phyloP scores from a whole-genome alignment of 345 rosid genomes.

The Leavenworthia alabamica region DNA sequence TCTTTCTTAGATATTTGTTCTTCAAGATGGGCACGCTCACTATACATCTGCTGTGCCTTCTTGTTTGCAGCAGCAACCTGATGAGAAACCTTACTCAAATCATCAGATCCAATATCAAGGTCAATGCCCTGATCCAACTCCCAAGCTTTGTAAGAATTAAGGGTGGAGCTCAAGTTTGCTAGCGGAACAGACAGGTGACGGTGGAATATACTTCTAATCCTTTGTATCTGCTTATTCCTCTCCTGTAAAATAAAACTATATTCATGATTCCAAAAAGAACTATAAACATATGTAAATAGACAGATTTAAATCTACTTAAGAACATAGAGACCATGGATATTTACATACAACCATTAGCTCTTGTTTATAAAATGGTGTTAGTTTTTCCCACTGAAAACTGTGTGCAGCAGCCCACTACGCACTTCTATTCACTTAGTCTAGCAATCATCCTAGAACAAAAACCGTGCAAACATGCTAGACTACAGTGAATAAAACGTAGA shows the following conservation, averaged over 20 bases:
- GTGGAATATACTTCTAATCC: constrained; percentile 62
- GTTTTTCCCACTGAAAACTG: background rate
- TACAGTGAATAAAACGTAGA: constrained; percentile 10
- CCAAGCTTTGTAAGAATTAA: constrained; percentile 74
- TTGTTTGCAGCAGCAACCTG: constrained; percentile 61
- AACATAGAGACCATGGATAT: background rate
- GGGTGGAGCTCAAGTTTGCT: constrained; percentile 44
- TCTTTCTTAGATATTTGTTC: constrained; percentile 52
- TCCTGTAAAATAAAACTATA: constrained; percentile 40
- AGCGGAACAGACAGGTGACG: constrained; percentile 81
- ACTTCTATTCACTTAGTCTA: background rate
- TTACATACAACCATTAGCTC: background rate
- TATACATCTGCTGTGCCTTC: constrained; percentile 67
- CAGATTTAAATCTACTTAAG: background rate
- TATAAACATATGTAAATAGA: constrained; percentile 2
- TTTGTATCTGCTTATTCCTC: constrained; percentile 57
- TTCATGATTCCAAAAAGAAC: constrained; percentile 2
- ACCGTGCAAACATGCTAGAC: constrained; percentile 1
- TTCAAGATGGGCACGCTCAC: constrained; percentile 65
- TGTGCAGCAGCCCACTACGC: background rate
- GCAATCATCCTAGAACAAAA: background rate
- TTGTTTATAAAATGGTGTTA: background rate
- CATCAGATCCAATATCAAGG: constrained; percentile 50
- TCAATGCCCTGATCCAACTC: constrained; percentile 67
- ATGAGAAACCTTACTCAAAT: constrained; percentile 48